Evolutionary conservation across 495 filamentous ascomycete genomes (phyloP).

Genomic region (Symbiotaphrina buchneri): DNA sequence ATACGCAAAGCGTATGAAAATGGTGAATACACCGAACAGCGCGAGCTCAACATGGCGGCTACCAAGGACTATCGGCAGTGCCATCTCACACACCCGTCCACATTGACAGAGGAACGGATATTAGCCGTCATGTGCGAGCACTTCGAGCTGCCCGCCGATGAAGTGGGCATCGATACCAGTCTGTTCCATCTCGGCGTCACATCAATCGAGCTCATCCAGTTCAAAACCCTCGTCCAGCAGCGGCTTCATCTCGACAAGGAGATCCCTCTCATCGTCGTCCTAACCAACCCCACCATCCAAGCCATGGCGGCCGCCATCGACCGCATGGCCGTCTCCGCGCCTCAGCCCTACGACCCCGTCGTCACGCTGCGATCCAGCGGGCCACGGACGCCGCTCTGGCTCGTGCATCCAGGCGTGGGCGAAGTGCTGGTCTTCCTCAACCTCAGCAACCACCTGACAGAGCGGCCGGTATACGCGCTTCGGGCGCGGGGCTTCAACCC

Average conservation of each 20-base stretch:
- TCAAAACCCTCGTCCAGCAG: too few relatives aligned
- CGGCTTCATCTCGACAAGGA: constrained; percentile 5
- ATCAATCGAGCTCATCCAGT: too few relatives aligned
- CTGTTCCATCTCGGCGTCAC: too few relatives aligned
- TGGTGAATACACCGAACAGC: too few relatives aligned
- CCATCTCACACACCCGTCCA: too few relatives aligned
- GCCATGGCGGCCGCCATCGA: constrained; percentile 12
- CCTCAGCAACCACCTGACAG: constrained; percentile 19
- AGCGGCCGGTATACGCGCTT: constrained; percentile 29
- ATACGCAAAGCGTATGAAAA: too few relatives aligned
- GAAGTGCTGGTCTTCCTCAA: constrained; percentile 32
- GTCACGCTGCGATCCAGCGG: constrained; percentile 20
- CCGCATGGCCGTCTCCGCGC: not conserved
- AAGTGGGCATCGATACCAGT: too few relatives aligned
- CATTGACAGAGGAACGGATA: too few relatives aligned
- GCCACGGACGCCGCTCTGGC: constrained; percentile 25
- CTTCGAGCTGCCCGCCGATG: too few relatives aligned
- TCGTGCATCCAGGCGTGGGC: constrained; percentile 32
- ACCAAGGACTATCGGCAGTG: too few relatives aligned
- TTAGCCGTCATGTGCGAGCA: too few relatives aligned
- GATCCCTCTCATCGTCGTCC: constrained; percentile 16
- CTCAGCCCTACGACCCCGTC: constrained; percentile 22
- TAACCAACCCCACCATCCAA: constrained; percentile 17
- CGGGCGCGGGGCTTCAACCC: constrained; percentile 27
- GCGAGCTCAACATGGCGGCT: too few relatives aligned